Evolutionary conservation across 306 rosid genomes (phyloP).

Genomic region (Cajanus cajan): DNA sequence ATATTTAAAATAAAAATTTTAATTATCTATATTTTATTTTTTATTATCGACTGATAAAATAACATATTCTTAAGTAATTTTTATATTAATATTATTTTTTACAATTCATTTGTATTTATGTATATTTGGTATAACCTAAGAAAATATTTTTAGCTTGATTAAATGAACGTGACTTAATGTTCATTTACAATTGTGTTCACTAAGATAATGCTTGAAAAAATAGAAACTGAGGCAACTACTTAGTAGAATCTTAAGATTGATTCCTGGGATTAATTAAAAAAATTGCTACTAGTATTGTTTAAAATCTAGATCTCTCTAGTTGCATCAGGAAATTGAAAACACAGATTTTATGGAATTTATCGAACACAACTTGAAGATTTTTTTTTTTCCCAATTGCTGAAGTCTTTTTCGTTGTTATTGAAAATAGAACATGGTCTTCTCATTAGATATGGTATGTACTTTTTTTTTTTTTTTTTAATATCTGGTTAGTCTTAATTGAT

Average conservation of each 20-base stretch:
- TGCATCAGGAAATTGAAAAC: neutral
- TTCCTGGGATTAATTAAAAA: neutral
- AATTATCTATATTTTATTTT: neutral
- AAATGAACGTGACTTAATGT: neutral
- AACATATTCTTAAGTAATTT: neutral
- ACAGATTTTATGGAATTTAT: neutral
- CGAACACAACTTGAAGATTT: neutral
- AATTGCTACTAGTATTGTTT: neutral
- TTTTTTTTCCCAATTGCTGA: neutral
- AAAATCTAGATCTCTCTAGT: neutral
- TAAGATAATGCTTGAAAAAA: neutral
- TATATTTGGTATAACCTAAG: neutral
- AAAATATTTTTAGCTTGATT: neutral
- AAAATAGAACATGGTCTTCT: neutral
- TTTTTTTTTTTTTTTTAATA: neutral
- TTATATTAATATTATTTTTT: neutral
- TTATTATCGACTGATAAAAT: neutral
- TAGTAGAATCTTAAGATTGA: neutral
- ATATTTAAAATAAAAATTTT: neutral
- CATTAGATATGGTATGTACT: neutral
- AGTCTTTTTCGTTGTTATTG: neutral
- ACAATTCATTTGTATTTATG: neutral
- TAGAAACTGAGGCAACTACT: neutral
- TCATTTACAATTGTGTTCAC: neutral
- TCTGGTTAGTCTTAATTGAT: neutral